A percentile compares a stretch with the other conserved stretches of the same genome.
These are phyloP conservation scores for Geotrichum siamense DNA, from an alignment of 1,139 yeast species.

Conservation along the genomic window DNA sequence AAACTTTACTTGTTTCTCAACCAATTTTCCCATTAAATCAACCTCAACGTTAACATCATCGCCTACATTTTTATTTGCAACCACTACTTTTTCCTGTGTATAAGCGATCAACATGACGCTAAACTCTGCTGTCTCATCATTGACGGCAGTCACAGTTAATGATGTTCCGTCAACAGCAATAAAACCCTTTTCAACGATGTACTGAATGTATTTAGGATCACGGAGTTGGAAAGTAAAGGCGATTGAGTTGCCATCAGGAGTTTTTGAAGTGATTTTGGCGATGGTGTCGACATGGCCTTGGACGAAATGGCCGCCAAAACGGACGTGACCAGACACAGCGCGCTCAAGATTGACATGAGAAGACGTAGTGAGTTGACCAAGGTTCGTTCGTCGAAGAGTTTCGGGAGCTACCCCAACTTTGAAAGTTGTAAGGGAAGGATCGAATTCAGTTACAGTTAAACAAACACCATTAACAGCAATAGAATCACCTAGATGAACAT, in stretches of 20 bases:
- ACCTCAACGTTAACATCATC: constrained; percentile 83
- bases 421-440: constrained; percentile 44
- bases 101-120: constrained; percentile 88
- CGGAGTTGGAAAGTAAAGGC: constrained; percentile 66
- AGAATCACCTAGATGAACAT: constrained; percentile 88
- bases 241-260: constrained; percentile 70
- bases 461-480: constrained; percentile 87
- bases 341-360: constrained; percentile 78
- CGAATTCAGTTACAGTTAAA: constrained; percentile 84
- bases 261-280: constrained; percentile 53
- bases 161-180: constrained; percentile 90
- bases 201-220: constrained; percentile 55
- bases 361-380: constrained; percentile 54
- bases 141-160: constrained; percentile 78
- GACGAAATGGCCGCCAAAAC: constrained; percentile 95
- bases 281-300: constrained; percentile 96
- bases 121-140: constrained; percentile 49
- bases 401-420: constrained; percentile 93
- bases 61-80: constrained; percentile 58
- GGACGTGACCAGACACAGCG: constrained; percentile 72
- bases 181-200: constrained; percentile 89
- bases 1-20: constrained; percentile 72
- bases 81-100: constrained; percentile 74
- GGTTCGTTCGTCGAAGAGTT: constrained; percentile 72
- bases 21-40: constrained; percentile 84